Base-by-base conservation (phyloP, 768 basidiomycete species). In the Suillus discolor region DNA sequence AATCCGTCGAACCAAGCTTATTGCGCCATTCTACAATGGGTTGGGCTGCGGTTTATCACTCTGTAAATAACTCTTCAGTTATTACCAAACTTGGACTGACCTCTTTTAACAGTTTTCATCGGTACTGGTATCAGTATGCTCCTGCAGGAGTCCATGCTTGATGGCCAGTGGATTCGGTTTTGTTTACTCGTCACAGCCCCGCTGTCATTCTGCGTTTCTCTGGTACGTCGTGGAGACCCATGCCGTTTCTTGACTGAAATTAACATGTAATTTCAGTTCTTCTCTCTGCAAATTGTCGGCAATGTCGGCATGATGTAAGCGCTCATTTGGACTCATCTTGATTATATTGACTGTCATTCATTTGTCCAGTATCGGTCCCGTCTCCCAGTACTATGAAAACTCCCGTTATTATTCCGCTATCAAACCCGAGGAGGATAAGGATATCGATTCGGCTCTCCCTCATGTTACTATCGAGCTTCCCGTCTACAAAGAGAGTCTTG, bases 401-500 rank as follows among this genome's bases (percentile, higher is more conserved):
- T 93, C 92, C 0, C 85, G 83, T 45, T 96, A 90, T 76, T 96
- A 92, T 73, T 93, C 91, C 13, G 91, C 92, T 13, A 75, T 83
- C 60, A 82, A 81, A 53, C 90, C 92, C 0, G 82, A 79, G 31
- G 75, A 87, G 0, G 90, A 89, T 74, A 82, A 85, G 62, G 87
- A 84, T 18, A 80, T 92, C 63, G 90, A 92, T 73, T 70, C 81
- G 1, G 81, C 79, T 62, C 81, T 93, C 4, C 92, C 91, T 2
- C 92, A 93, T 71, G 82, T 93, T 18, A 90, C 91, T 0, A 81
- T 95, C 59, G 88, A 95, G 76, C 82, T 96, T 79, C 94, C 94
- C 0, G 94, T 95, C 5, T 96, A 96, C 78, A 96, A 94, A 72
- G 92, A 94, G 73, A 90, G 87, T 69, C 75, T 94, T 61, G 89